Evolutionary conservation across 75 land plant genomes (phyloP).

Genomic region (Larix kaempferi): DNA sequence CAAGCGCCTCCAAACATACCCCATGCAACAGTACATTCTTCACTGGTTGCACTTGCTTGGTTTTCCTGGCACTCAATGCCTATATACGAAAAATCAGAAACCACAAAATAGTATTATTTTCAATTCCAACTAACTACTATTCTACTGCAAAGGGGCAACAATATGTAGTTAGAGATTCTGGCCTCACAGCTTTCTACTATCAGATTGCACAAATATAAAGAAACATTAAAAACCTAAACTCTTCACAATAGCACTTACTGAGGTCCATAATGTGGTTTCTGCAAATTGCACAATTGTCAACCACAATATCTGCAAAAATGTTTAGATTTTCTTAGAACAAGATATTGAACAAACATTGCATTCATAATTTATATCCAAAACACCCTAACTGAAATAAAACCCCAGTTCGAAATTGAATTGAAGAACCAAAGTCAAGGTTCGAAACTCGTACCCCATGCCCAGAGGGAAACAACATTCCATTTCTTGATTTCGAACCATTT

Average conservation of each 20-base stretch:
- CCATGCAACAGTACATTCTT: conserved; percentile 99
- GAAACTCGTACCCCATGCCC: conserved; percentile 79
- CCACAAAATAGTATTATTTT: no score
- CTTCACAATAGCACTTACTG: conserved; percentile 41
- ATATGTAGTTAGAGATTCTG: no score
- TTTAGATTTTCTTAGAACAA: background rate
- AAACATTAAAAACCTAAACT: no score
- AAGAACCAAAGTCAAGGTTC: no score
- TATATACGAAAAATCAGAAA: background rate
- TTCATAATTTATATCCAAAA: no score
- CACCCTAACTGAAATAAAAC: no score
- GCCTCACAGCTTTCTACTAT: no score
- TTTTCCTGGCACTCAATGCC: conserved; percentile 99
- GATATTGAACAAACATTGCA: no score
- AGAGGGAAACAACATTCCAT: conserved; percentile 99
- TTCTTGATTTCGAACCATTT: conserved; percentile 99
- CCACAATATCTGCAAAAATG: conserved; percentile 89
- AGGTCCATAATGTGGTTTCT: conserved; percentile 99
- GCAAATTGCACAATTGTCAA: conserved; percentile 99
- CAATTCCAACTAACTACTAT: no score
- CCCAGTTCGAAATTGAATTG: no score
- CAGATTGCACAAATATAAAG: no score
- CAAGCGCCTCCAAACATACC: conserved; percentile 42
- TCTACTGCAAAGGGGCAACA: no score
- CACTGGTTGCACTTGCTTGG: conserved; percentile 99